Evolutionary conservation across 2,329 filamentous ascomycete species (phyloP).

Genomic region (Xylariaceae sp.): DNA sequence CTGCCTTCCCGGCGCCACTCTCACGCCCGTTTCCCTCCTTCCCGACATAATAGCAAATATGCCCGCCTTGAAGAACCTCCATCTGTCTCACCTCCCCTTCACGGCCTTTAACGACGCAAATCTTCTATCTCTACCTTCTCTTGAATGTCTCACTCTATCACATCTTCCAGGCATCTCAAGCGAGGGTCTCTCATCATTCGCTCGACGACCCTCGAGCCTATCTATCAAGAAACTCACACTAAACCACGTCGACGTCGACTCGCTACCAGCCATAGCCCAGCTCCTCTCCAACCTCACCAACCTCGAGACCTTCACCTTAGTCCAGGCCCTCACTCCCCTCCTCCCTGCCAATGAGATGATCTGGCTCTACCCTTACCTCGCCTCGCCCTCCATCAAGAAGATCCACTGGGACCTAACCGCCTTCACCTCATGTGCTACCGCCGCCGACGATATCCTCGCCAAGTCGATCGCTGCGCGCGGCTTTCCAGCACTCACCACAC

Average conservation of each 20-base stretch:
- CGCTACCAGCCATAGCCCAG: constrained; percentile 54
- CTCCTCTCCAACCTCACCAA: constrained; percentile 51
- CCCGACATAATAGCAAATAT: constrained; percentile 45
- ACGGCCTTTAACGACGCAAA: constrained; percentile 54
- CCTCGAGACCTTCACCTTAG: constrained; percentile 48
- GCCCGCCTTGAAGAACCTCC: constrained; percentile 53
- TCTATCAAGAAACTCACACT: constrained; percentile 48
- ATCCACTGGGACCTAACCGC: constrained; percentile 64
- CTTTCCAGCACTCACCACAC: constrained; percentile 56
- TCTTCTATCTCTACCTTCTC: constrained; percentile 49
- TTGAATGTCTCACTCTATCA: constrained; percentile 52
- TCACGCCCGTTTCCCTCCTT: constrained; percentile 50
- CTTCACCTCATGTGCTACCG: constrained; percentile 52
- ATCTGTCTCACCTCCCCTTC: constrained; percentile 52
- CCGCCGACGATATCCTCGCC: constrained; percentile 59
- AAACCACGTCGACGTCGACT: constrained; percentile 52
- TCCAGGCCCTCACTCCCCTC: constrained; percentile 51
- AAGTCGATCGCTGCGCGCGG: constrained; percentile 52
- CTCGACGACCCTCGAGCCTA: constrained; percentile 42
- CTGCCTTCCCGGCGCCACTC: constrained; percentile 50
- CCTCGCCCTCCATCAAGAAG: constrained; percentile 46
- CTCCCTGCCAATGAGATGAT: constrained; percentile 53
- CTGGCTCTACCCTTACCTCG: constrained; percentile 62
- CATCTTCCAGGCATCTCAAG: constrained; percentile 53
- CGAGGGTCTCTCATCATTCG: constrained; percentile 52